phyloP scores from a whole-genome alignment of 768 basidiomycete species.

The Phaffia australis region DNA sequence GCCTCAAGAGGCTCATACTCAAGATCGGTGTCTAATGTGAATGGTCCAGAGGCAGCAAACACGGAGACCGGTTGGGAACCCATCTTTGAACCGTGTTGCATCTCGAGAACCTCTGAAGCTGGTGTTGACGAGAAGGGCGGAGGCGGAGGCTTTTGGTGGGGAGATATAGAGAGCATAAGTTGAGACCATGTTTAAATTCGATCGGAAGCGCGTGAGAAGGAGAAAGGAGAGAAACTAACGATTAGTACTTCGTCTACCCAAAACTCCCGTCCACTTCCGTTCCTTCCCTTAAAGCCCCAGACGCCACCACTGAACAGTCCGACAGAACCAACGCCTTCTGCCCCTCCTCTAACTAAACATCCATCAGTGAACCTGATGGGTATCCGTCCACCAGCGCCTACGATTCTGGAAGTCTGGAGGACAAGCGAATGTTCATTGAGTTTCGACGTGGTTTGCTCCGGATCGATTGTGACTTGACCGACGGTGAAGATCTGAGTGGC shows the following conservation, averaged over 20 bases:
- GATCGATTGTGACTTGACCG: slow-evolving; percentile 47
- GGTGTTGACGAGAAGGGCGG: slow-evolving; percentile 40
- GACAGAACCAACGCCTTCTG: slow-evolving; percentile 53
- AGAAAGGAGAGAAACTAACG: slow-evolving; percentile 45
- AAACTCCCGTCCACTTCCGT: slow-evolving; percentile 83
- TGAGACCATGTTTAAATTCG: too few species aligned
- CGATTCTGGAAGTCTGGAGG: slow-evolving; percentile 73
- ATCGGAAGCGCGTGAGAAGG: neutral
- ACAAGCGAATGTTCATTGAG: slow-evolving; percentile 61
- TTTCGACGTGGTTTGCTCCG: slow-evolving; percentile 40
- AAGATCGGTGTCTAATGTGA: slow-evolving; percentile 65
- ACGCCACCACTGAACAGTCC: slow-evolving; percentile 83
- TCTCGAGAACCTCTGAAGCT: slow-evolving; percentile 40
- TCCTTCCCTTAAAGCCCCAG: slow-evolving; percentile 72
- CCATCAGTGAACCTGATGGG: slow-evolving; percentile 59
- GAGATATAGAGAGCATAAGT: neutral
- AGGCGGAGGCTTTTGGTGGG: slow-evolving; percentile 50
- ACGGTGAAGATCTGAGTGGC: slow-evolving; percentile 46
- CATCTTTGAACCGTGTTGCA: slow-evolving; percentile 40
- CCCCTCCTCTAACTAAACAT: slow-evolving; percentile 56
- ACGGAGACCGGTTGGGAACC: slow-evolving; percentile 51
- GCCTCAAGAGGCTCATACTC: slow-evolving; percentile 59
- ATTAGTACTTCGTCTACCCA: slow-evolving; percentile 66
- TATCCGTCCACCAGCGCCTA: slow-evolving; percentile 51
- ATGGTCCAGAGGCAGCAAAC: slow-evolving; percentile 74